Conservation (phyloP, 2,329 filamentous ascomycete genomes). For the Arthroderma sp. region DNA sequence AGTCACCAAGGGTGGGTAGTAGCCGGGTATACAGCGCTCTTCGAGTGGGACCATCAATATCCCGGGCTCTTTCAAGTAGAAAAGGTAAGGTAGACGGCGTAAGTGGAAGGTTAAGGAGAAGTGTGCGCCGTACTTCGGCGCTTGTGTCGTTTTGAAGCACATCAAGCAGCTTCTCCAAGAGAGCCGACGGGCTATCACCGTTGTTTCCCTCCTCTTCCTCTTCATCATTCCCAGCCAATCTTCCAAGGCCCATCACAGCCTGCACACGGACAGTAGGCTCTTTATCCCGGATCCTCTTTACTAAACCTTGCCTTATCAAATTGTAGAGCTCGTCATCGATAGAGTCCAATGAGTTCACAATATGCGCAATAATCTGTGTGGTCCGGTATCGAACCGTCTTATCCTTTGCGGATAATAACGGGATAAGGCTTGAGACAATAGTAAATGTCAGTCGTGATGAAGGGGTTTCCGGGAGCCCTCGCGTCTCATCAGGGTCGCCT, state of each 20-base stretch:
- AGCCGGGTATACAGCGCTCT: constrained; percentile 77
- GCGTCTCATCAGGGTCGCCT: constrained; percentile 55
- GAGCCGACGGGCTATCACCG: constrained; percentile 48
- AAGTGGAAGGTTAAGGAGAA: constrained; percentile 83
- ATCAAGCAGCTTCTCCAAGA: constrained; percentile 73
- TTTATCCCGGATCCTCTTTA: constrained; percentile 84
- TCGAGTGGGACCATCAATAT: constrained; percentile 73
- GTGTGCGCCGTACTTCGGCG: constrained; percentile 77
- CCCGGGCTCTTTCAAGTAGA: constrained; percentile 78
- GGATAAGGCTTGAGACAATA: constrained; percentile 61
- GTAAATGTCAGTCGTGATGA: constrained; percentile 65
- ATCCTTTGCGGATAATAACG: constrained; percentile 74
- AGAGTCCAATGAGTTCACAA: constrained; percentile 82
- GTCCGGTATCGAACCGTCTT: constrained; percentile 83
- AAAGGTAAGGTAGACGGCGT: constrained; percentile 70
- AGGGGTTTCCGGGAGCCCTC: constrained; percentile 67
- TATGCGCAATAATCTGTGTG: constrained; percentile 78
- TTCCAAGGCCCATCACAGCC: constrained; percentile 78
- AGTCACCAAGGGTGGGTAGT: constrained; percentile 80
- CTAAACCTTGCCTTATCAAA: constrained; percentile 61
- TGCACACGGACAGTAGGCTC: constrained; percentile 86
- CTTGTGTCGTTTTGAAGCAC: constrained; percentile 89
- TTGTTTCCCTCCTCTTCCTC: constrained; percentile 59
- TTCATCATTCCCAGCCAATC: constrained; percentile 62
- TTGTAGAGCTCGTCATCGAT: constrained; percentile 89